Base-by-base conservation (phyloP, 495 filamentous ascomycete species). In the Neurospora sp. region DNA sequence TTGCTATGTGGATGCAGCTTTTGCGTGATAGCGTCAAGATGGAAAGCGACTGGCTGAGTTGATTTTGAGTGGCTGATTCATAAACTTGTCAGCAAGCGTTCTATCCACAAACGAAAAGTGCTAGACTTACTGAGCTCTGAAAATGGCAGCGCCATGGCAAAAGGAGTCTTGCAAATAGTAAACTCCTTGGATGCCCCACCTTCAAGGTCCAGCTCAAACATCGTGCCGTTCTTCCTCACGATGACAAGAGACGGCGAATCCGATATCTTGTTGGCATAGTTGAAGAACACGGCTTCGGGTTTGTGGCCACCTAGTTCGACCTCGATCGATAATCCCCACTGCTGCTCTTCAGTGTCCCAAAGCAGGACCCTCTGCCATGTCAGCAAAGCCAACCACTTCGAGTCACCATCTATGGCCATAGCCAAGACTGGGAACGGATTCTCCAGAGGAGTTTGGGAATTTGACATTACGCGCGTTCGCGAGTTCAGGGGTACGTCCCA, bases 351-450 rank as follows among this genome's bases (percentile, higher is more conserved):
- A 10, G 92, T 77, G 69, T 87, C 83, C 88, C 88, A 93, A 20
- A 92, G 69, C 22, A 85, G 81, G 37, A 92, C 83, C 39, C 78
- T 80, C 41, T 82, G 79, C 20, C 82, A 81, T 22, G 90, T 87
- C 14, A 90, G 85, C n/a, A 92, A 78, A 2, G 89, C 90, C 18
- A 92, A 80, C 86, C 87, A 90, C 70, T 86, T 85, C 16, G 86
- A 87, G 22, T 83, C 83, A 48, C 86, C 85, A 53, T 92, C 89
- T 20, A 92, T 81, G 3, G 88, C 85, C 72, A 89, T 82, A 3
- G 85, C 85, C 38, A 89, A 73, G 38, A 93, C 82, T 14, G 91
- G 91, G 81, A 84, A 90, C 3, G 78, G 83, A 46, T 82, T 79
- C 8, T 77, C 74, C 1, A 72, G 48, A 5, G 79, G 76, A 42